Conservation (phyloP, 2,329 filamentous ascomycete genomes). For the Trichoderma atroviride region DNA sequence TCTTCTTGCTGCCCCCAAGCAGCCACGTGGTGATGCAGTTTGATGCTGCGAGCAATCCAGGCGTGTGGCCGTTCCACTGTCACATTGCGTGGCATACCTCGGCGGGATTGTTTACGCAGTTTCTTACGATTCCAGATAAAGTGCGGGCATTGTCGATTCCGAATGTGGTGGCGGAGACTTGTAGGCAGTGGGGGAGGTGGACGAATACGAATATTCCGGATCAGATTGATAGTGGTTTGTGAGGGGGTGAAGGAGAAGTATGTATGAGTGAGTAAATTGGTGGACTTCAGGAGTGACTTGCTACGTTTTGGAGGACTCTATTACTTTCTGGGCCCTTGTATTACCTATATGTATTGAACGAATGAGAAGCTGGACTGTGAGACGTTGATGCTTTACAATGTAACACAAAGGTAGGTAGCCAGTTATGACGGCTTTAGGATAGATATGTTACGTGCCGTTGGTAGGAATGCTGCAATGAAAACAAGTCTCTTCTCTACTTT, state of each 20-base stretch:
- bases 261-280: background rate
- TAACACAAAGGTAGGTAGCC: background rate
- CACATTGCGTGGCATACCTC: slow-evolving; percentile 61
- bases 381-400: background rate
- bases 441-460: background rate
- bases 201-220: slow-evolving; percentile 50
- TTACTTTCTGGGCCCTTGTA: background rate
- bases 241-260: slow-evolving; percentile 10
- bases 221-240: slow-evolving; percentile 59
- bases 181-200: slow-evolving; percentile 55
- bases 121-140: slow-evolving; percentile 50
- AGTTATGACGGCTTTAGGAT: background rate
- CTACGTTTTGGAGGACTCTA: background rate
- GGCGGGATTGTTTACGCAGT: slow-evolving; percentile 55
- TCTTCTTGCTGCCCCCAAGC: slow-evolving; percentile 47
- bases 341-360: background rate
- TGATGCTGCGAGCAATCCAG: slow-evolving; percentile 49
- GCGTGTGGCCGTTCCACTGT: slow-evolving; percentile 58
- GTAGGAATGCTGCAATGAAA: background rate
- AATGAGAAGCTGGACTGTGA: background rate
- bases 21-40: slow-evolving; percentile 58
- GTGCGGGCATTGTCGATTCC: slow-evolving; percentile 48
- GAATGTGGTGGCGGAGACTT: slow-evolving; percentile 54
- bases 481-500: background rate
- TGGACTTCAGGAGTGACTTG: background rate